Percentiles rank a stretch among this genome's conserved stretches.
These are phyloP conservation scores for Fagus crenata DNA, from an alignment of 306 rosid species.

Conservation along the genomic window DNA sequence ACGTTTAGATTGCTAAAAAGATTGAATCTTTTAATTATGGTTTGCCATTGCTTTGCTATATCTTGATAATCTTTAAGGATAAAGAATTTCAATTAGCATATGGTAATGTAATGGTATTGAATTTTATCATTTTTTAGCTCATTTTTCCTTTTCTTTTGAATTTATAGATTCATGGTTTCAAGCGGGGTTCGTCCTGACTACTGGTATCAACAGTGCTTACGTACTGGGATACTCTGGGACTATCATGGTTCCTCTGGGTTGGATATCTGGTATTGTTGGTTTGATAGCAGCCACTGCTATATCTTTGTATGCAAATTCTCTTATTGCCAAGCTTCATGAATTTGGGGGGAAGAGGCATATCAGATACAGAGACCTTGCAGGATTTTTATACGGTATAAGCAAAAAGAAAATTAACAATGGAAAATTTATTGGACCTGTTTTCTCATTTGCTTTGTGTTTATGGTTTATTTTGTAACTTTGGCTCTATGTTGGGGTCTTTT, in stretches of 20 bases:
- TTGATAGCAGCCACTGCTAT: constrained; percentile 66
- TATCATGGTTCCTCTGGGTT: constrained; percentile 89
- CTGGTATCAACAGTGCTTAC: constrained; percentile 89
- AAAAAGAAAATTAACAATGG: background rate
- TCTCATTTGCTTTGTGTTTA: background rate
- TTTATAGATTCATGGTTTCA: constrained; percentile 83
- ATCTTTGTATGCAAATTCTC: constrained; percentile 77
- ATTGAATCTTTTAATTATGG: background rate
- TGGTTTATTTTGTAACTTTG: background rate
- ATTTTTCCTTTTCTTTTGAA: background rate
- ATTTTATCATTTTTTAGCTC: background rate
- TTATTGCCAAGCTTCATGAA: constrained; percentile 88
- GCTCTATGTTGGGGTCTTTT: background rate
- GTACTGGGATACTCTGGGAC: constrained; percentile 90
- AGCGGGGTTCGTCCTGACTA: constrained; percentile 80
- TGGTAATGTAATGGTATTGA: background rate
- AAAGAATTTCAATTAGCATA: background rate
- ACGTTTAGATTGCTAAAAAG: background rate
- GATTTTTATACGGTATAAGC: constrained; percentile 67
- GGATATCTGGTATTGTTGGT: constrained; percentile 72
- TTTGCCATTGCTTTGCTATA: background rate
- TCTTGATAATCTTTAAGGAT: background rate
- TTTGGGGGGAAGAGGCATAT: constrained; percentile 89
- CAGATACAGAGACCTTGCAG: constrained; percentile 95
- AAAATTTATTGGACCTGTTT: background rate